A percentile compares a stretch with the other conserved stretches of the same genome.
These are phyloP conservation scores for Oryza australiensis DNA, from an alignment of 176 grass and related monocot species.

Conservation along the genomic window DNA sequence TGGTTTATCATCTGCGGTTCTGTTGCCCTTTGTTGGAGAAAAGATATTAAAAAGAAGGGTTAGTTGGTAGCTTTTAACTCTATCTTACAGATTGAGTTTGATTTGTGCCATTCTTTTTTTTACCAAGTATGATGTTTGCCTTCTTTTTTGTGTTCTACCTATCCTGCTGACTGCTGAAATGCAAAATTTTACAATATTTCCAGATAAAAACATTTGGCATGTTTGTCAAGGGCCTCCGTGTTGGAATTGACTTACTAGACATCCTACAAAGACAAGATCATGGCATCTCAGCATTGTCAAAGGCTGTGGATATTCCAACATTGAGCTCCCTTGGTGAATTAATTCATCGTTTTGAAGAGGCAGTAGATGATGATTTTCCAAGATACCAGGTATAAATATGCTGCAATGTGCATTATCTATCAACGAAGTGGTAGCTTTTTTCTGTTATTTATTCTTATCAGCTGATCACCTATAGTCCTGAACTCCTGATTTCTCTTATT, in stretches of 20 bases:
- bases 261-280: slow-evolving; percentile 63
- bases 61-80: slow-evolving; percentile 22
- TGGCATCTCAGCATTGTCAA: slow-evolving; percentile 59
- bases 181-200: slow-evolving; percentile 32
- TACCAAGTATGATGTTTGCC: slow-evolving; percentile 17
- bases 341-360: slow-evolving; percentile 63
- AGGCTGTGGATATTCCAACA: slow-evolving; percentile 63
- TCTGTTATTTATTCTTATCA: slow-evolving; percentile 12
- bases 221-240: slow-evolving; percentile 78
- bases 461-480: slow-evolving; percentile 6
- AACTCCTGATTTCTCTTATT: slow-evolving; percentile 15
- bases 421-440: slow-evolving; percentile 5
- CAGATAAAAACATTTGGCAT: slow-evolving; percentile 85
- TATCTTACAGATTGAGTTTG: slow-evolving; percentile 12
- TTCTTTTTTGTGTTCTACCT: not conserved
- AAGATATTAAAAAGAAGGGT: slow-evolving; percentile 82
- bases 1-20: slow-evolving; percentile 58
- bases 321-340: slow-evolving; percentile 65
- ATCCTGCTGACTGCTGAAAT: slow-evolving; percentile 3
- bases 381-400: slow-evolving; percentile 63
- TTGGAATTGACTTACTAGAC: slow-evolving; percentile 72
- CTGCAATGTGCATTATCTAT: slow-evolving; percentile 16
- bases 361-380: slow-evolving; percentile 62
- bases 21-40: slow-evolving; percentile 70
- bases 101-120: not conserved